Base-by-base conservation (phyloP, 441 rosid species). In the Kokia cookei region DNA sequence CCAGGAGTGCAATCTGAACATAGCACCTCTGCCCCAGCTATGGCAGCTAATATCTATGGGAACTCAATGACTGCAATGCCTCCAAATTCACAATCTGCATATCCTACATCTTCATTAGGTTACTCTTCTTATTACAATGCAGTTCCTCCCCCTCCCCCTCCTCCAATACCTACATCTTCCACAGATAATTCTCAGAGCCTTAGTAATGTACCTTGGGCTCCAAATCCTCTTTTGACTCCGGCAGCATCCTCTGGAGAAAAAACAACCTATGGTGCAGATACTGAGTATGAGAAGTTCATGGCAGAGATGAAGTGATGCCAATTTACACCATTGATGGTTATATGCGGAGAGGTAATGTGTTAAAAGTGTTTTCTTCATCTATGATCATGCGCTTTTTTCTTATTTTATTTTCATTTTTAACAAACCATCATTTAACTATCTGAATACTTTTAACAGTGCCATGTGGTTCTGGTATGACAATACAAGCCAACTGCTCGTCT, bases 251-350 rank as follows among this genome's bases (percentile, higher is more conserved):
- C 92, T 84, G 82, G 86, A 42, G 97, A 87, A 75, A 93, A 88
- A 82, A 15, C 87, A 70, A 40, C 85, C 35, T 78, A 85, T 82
- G 94, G 90, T 82, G 86, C 90, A 13, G 97, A 93, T 81, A 84
- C 93, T 10, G 97, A 92, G 84, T 96, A 91, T 75, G 96, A 93
- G 81, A 96, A 92, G 85, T 93, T 96, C 80, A 92, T 96, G 98
- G 88, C 93, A 24, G 98, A 96, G 90, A 89, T 92, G 94, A 92
- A 96, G 79, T 93, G 89, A 89, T 22, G 53, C 65, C 66, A 29
- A 67, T 55, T 74, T 50, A 59, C 68, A 75, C 48, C 12, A 42
- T 42, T 48, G 27, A 58, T 70, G 50, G 70, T 73, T 75, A 73
- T 55, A 45, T 53, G 71, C 69, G 62, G 76, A 72, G 80, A 87